Evolutionary conservation across 2,329 filamentous ascomycete species (phyloP).

Genomic region (Rasamsonia emersonii): DNA sequence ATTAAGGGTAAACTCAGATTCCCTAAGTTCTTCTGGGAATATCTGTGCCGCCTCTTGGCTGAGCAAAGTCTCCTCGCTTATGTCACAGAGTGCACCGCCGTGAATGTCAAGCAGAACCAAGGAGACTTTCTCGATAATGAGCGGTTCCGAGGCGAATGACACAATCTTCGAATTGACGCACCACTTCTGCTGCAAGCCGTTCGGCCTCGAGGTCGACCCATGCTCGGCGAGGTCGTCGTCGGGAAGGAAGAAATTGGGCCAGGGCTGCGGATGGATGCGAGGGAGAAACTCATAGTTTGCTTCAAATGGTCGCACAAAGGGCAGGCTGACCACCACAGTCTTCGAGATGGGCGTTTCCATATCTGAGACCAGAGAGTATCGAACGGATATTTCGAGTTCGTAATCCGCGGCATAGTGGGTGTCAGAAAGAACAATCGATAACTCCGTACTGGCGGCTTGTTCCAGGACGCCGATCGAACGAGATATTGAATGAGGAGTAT

Average conservation of each 20-base stretch:
- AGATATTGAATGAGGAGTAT: constrained; percentile 23
- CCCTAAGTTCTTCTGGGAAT: constrained; percentile 58
- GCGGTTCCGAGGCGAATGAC: constrained; percentile 62
- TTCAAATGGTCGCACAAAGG: constrained; percentile 77
- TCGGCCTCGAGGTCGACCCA: constrained; percentile 24
- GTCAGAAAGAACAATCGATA: constrained; percentile 44
- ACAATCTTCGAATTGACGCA: constrained; percentile 60
- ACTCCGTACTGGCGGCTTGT: constrained; percentile 19
- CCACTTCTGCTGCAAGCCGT: constrained; percentile 74
- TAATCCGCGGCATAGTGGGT: constrained; percentile 47
- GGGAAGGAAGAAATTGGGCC: constrained; percentile 78
- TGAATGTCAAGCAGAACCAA: constrained; percentile 54
- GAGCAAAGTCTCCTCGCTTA: constrained; percentile 25
- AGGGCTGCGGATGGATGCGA: constrained; percentile 64
- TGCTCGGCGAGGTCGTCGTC: constrained; percentile 33
- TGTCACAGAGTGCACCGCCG: constrained; percentile 53
- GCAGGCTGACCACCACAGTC: constrained; percentile 57
- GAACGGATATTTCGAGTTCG: constrained; percentile 62
- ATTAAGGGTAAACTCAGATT: constrained; percentile 64
- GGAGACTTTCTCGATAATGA: constrained; percentile 56
- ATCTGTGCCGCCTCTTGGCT: constrained; percentile 36
- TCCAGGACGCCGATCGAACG: constrained; percentile 27
- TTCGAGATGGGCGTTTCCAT: constrained; percentile 73
- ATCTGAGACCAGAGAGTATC: constrained; percentile 74
- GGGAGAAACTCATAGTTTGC: constrained; percentile 83